Conservation (phyloP, 192 early-diverging fungal species). For the Spinellus fusiger region DNA sequence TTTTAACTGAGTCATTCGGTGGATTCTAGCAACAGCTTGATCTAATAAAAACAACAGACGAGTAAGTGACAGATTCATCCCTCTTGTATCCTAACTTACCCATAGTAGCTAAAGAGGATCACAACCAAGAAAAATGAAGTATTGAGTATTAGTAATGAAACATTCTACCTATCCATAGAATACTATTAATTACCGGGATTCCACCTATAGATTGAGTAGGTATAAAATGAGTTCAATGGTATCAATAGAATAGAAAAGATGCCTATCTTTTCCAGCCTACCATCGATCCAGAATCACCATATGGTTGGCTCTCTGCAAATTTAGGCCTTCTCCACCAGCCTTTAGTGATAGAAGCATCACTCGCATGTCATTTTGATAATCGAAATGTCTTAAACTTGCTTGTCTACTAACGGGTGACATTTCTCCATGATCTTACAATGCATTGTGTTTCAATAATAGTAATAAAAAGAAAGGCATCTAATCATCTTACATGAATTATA, state of each 20-base stretch:
- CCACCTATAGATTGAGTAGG: too few species aligned
- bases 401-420: conserved; percentile 49
- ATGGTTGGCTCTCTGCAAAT: conserved; percentile 23
- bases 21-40: conserved; percentile 20
- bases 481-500: conserved; percentile 12
- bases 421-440: conserved; percentile 9
- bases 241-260: too few species aligned
- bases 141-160: not conserved
- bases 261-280: not conserved
- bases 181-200: conserved; percentile 13
- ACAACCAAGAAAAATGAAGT: not conserved
- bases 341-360: conserved; percentile 15
- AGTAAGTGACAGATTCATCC: too few species aligned
- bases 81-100: too few species aligned
- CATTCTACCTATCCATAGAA: not conserved
- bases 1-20: conserved; percentile 24
- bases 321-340: conserved; percentile 23
- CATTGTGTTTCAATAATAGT: not conserved
- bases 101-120: conserved; percentile 10
- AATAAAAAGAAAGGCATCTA: not conserved
- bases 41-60: too few species aligned
- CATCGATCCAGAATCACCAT: conserved; percentile 26
- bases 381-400: conserved; percentile 67
- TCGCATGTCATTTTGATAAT: conserved; percentile 38
- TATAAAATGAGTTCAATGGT: not conserved